phyloP scores from a whole-genome alignment of 306 rosid species.

The Acacia acuminata region DNA sequence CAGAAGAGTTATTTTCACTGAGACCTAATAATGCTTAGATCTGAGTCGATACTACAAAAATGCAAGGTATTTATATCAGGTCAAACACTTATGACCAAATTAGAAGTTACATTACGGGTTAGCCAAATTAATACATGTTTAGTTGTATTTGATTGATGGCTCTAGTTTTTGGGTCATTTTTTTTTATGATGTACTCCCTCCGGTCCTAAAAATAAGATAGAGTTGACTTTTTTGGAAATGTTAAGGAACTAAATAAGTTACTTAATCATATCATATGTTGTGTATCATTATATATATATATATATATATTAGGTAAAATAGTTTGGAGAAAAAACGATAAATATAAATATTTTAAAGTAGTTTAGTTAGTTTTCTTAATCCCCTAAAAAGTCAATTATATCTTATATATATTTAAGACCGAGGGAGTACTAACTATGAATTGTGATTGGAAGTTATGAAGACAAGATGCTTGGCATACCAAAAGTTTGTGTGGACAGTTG shows the following conservation, averaged over 20 bases:
- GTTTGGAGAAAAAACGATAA: no score
- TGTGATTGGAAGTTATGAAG: not conserved
- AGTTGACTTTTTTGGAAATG: no score
- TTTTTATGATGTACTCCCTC: not conserved
- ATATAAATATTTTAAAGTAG: no score
- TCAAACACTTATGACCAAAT: not conserved
- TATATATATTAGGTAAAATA: no score
- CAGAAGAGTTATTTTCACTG: not conserved
- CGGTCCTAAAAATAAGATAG: no score
- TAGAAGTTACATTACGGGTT: not conserved
- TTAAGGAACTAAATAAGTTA: no score
- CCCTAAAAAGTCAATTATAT: no score
- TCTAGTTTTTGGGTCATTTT: not conserved
- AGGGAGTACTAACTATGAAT: not conserved
- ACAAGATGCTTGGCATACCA: not conserved
- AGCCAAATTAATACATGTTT: not conserved
- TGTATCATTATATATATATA: no score
- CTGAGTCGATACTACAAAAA: fast-evolving
- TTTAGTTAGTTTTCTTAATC: no score
- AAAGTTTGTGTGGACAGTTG: not conserved
- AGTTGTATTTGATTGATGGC: not conserved
- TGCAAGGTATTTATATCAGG: not conserved
- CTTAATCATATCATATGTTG: no score
- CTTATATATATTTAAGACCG: no score
- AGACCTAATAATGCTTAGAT: not conserved